A percentile compares a stretch with the other conserved stretches of the same genome.
phyloP scores from a whole-genome alignment of 768 basidiomycete genomes.

The Calocybe indica region DNA sequence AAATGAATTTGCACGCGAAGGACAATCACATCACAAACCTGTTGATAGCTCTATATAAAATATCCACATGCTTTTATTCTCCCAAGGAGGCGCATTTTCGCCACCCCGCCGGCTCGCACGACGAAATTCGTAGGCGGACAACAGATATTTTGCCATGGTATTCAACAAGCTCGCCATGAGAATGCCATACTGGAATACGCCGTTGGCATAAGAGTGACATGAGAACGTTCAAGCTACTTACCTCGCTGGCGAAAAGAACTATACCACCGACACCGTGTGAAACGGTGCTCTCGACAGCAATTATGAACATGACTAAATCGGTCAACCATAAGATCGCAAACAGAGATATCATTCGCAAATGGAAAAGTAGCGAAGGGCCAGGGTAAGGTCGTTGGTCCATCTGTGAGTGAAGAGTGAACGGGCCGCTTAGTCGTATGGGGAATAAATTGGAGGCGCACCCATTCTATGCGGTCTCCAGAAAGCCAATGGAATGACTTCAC shows the following conservation, averaged over 20 bases:
- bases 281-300: constrained; percentile 77
- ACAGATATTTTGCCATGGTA: constrained; percentile 73
- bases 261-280: constrained; percentile 80
- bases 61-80: constrained; percentile 95
- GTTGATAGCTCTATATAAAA: constrained; percentile 93
- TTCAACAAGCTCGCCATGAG: constrained; percentile 77
- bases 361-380: constrained; percentile 77
- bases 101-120: constrained; percentile 74
- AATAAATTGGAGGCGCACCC: constrained; percentile 41
- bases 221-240: constrained; percentile 24
- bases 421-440: background rate
- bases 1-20: constrained; percentile 3
- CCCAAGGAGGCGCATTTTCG: constrained; percentile 88
- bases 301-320: constrained; percentile 72
- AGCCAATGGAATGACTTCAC: constrained; percentile 99
- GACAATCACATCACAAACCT: constrained; percentile 42
- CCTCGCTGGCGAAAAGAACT: constrained; percentile 95
- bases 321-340: constrained; percentile 70
- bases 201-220: constrained; percentile 6
- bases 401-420: constrained; percentile 33
- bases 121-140: constrained; percentile 77
- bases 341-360: constrained; percentile 72
- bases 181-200: constrained; percentile 68
- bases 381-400: constrained; percentile 96
- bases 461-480: constrained; percentile 91